Base-by-base conservation (phyloP, 257 asterid species). In the Datura wrightii region DNA sequence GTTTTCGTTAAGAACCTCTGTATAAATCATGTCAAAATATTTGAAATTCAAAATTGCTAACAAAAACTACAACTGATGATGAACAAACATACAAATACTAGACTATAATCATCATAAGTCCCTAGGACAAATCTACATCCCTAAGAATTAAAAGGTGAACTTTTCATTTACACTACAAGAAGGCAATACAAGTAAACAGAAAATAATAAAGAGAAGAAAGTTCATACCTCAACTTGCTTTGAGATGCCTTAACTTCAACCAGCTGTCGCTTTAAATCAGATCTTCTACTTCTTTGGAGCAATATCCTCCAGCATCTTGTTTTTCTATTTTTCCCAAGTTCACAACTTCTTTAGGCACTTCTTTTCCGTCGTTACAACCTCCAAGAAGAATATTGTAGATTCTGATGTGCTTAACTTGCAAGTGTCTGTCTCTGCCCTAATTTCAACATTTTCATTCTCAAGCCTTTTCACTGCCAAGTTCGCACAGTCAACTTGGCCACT, bases 391-490 rank as follows among this genome's bases (percentile, higher is more conserved):
- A 85, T 86, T 58, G 89, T 93, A 1, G 98, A 95, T 89, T 94
- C 98, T 56, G 97, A 95, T 31, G 98, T 94, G 81, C 97, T 94
- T 82, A 95, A 74, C 84, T 94, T 94, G 16, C 90, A 92, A 67
- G 98, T 96, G 89, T 94, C 97, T 93, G 92, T 94, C 87, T 94
- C 99, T 0, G 98, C 98, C 87, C 89, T 92, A 80, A 93, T 93
- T 84, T 94, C 97, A 1, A 97, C 97, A 89, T 94, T 95, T 76
- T 81, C 89, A n/a, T 58, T 90, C 92, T 95, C 98, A 66, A 95
- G 97, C 92, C 90, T 95, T 76, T 93, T 87, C 59, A 93, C 97
- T n/a, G 91, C 90, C 80, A 95, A 93, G 86, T 92, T 95, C 8
- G 95, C 93, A 34, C 91, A 92, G 84, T 95, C 98, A 86, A 93